Conservation (phyloP, 2,329 filamentous ascomycete genomes). For the Colletotrichum karsti region DNA sequence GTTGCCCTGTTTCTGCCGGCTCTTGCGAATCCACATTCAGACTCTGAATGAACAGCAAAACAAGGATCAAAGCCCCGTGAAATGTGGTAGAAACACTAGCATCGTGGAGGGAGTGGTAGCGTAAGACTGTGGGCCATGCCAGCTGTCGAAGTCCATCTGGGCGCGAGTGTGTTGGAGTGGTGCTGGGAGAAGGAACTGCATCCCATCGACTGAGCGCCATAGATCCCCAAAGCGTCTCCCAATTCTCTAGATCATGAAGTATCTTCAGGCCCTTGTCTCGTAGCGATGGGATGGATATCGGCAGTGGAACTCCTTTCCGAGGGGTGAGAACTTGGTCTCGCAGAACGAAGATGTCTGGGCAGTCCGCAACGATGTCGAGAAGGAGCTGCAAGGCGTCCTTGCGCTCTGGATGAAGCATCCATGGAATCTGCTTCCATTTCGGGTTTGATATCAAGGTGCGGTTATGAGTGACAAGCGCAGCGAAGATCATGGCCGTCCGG, state of each 20-base stretch:
- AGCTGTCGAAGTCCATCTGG: background rate
- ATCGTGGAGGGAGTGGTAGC: background rate
- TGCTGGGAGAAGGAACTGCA: background rate
- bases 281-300: background rate
- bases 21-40: background rate
- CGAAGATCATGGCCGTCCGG: background rate
- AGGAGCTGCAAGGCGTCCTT: background rate
- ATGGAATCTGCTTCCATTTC: background rate
- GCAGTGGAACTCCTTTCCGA: background rate
- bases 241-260: background rate
- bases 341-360: background rate
- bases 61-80: background rate
- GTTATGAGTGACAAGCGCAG: background rate
- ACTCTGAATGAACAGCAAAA: background rate
- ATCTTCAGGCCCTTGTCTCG: background rate
- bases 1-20: background rate
- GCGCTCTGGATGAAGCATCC: background rate
- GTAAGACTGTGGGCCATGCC: background rate
- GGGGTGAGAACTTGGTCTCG: background rate
- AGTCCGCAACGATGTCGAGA: background rate
- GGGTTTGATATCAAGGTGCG: background rate
- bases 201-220: background rate
- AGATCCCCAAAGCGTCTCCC: background rate
- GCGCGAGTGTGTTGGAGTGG: background rate
- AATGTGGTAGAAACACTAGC: background rate